Evolutionary conservation across 306 rosid species (phyloP).

Genomic region (Vicia sativa): DNA sequence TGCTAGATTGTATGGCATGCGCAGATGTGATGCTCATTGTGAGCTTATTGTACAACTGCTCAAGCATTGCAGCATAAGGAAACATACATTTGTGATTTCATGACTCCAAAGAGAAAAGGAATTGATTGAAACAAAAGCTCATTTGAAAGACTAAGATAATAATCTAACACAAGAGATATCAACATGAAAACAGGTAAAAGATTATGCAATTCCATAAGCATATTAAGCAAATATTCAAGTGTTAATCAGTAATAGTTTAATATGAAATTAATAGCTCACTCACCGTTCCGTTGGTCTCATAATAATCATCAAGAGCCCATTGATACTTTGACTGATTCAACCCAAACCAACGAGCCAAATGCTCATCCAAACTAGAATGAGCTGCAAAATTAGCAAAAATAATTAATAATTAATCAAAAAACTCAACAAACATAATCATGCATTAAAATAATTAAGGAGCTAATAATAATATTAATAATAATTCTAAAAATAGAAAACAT

Average conservation of each 20-base stretch:
- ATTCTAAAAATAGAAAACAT: background rate
- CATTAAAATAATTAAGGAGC: slow-evolving; percentile 4
- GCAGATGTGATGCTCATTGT: too few species aligned
- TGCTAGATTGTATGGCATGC: too few species aligned
- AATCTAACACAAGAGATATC: background rate
- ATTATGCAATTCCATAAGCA: slow-evolving; percentile 1
- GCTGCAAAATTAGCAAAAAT: slow-evolving; percentile 49
- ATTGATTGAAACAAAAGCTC: slow-evolving; percentile 1
- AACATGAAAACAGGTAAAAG: slow-evolving; percentile 12
- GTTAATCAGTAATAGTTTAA: slow-evolving; percentile 4
- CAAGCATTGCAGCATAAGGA: background rate
- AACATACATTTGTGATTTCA: slow-evolving; percentile 1
- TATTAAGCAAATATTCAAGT: slow-evolving; percentile 10
- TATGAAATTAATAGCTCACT: slow-evolving; percentile 51
- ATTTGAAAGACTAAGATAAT: background rate
- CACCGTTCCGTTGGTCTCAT: slow-evolving; percentile 91
- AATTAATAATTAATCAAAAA: background rate
- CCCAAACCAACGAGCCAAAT: slow-evolving; percentile 98
- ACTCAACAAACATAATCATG: background rate
- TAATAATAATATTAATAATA: background rate
- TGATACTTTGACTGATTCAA: slow-evolving; percentile 95
- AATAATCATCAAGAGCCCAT: slow-evolving; percentile 97
- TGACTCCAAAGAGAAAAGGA: background rate
- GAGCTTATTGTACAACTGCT: background rate
- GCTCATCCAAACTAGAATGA: slow-evolving; percentile 94